Conservation (phyloP, 2,329 filamentous ascomycete genomes). For the Xylaria hypoxylon region DNA sequence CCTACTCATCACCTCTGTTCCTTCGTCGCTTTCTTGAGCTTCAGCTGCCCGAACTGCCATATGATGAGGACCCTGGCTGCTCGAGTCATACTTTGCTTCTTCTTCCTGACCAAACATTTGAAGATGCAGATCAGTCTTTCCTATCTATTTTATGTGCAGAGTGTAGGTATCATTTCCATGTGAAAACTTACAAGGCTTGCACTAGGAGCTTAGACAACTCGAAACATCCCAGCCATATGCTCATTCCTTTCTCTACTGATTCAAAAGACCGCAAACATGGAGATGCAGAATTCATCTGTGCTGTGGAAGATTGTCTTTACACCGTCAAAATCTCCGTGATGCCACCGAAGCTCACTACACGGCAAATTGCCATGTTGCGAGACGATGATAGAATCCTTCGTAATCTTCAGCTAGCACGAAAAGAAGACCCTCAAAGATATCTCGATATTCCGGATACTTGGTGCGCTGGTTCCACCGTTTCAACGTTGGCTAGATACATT, state of each 20-base stretch:
- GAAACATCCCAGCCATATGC: conserved; percentile 48
- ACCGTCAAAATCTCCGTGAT: conserved; percentile 60
- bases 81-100: conserved; percentile 47
- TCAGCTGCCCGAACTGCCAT: conserved; percentile 39
- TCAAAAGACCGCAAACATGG: conserved; percentile 24
- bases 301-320: conserved; percentile 49
- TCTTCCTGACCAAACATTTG: conserved; percentile 40
- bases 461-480: conserved; percentile 53
- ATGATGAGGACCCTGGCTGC: conserved; percentile 31
- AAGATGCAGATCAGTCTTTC: conserved; percentile 32
- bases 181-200: conserved; percentile 40
- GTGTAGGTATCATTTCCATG: conserved; percentile 49
- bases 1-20: conserved; percentile 48
- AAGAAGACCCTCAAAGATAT: conserved; percentile 62
- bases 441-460: conserved; percentile 57
- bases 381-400: conserved; percentile 59
- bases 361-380: conserved; percentile 58
- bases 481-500: conserved; percentile 64
- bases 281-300: conserved; percentile 46
- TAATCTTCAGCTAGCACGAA: conserved; percentile 55
- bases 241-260: conserved; percentile 34
- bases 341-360: conserved; percentile 58
- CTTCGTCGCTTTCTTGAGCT: conserved; percentile 45
- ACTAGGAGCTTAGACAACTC: conserved; percentile 21
- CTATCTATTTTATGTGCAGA: conserved; percentile 47